These are phyloP conservation scores for Sporobolomyces phaffii DNA, from an alignment of 768 basidiomycete species.

Conservation along the genomic window DNA sequence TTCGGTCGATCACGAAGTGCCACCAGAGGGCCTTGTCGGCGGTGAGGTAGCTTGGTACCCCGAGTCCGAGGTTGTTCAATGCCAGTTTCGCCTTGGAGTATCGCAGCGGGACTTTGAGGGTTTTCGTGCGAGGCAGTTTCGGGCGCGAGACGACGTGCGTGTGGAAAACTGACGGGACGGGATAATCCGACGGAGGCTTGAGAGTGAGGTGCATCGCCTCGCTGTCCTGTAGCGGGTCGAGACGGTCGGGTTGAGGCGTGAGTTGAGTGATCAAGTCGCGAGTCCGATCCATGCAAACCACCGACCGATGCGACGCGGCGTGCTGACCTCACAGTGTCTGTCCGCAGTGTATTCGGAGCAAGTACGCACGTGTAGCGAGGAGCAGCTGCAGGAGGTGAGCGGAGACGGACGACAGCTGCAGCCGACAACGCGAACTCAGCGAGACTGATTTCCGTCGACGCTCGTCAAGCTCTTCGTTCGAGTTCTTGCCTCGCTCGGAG, in stretches of 20 bases:
- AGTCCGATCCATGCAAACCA: too few species aligned
- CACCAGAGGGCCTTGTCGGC: constrained; percentile 20
- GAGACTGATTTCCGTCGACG: too few species aligned
- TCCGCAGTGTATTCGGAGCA: too few species aligned
- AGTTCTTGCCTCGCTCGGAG: too few species aligned
- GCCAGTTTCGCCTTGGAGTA: not conserved
- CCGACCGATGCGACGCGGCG: too few species aligned
- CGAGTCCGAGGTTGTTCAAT: constrained; percentile 5
- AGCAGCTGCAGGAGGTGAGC: too few species aligned
- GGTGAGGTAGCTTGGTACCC: not conserved
- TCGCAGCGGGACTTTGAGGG: not conserved
- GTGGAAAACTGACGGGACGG: constrained; percentile 5
- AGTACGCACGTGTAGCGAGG: too few species aligned
- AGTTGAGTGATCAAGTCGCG: not conserved
- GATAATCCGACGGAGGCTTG: constrained; percentile 5
- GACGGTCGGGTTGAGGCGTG: not conserved
- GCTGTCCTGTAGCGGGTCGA: not conserved
- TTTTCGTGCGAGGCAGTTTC: not conserved
- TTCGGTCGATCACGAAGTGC: constrained; percentile 2
- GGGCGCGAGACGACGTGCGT: constrained; percentile 12
- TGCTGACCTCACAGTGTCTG: too few species aligned
- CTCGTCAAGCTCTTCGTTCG: too few species aligned
- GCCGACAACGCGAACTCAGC: too few species aligned
- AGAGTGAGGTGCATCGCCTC: constrained; percentile 15
- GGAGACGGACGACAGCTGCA: too few species aligned